Percentiles rank a stretch among this genome's conserved stretches.
Evolutionary conservation across 2,329 filamentous ascomycete species (phyloP).

Genomic region (Diaporthe sp.): DNA sequence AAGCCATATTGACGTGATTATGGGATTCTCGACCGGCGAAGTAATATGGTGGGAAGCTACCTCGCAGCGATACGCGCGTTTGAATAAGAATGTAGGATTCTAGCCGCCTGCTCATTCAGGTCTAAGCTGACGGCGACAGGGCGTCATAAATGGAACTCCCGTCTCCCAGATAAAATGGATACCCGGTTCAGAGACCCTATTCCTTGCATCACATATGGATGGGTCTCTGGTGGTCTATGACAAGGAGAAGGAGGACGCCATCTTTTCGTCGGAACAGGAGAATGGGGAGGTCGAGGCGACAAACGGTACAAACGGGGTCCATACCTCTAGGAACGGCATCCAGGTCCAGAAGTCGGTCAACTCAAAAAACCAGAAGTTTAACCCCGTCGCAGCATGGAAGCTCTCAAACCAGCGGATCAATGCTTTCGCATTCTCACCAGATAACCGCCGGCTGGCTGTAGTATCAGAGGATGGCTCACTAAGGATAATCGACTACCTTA

Average conservation of each 20-base stretch:
- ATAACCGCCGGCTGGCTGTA: slow-evolving; percentile 87
- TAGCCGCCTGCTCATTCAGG: background rate
- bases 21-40: slow-evolving; percentile 97
- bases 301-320: slow-evolving; percentile 51
- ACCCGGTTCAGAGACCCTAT: slow-evolving; percentile 92
- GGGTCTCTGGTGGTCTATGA: slow-evolving; percentile 94
- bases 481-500: slow-evolving; percentile 90
- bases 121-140: slow-evolving; percentile 61
- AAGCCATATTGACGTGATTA: slow-evolving; percentile 88
- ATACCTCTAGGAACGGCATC: slow-evolving; percentile 63
- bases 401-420: slow-evolving; percentile 92
- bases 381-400: slow-evolving; percentile 94
- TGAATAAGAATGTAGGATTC: slow-evolving; percentile 90
- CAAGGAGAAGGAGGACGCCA: slow-evolving; percentile 93
- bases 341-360: slow-evolving; percentile 91
- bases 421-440: slow-evolving; percentile 91
- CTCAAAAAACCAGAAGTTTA: slow-evolving; percentile 92
- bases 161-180: slow-evolving; percentile 94
- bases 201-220: slow-evolving; percentile 92
- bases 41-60: slow-evolving; percentile 99
- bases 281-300: slow-evolving; percentile 75
- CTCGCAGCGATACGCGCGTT: slow-evolving; percentile 92
- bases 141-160: slow-evolving; percentile 87
- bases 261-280: slow-evolving; percentile 80
- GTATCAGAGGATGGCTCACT: slow-evolving; percentile 93